A percentile compares a stretch with the other conserved stretches of the same genome.
Conservation (phyloP, 768 basidiomycete species). For the Erythrobasidium yunnanense region DNA sequence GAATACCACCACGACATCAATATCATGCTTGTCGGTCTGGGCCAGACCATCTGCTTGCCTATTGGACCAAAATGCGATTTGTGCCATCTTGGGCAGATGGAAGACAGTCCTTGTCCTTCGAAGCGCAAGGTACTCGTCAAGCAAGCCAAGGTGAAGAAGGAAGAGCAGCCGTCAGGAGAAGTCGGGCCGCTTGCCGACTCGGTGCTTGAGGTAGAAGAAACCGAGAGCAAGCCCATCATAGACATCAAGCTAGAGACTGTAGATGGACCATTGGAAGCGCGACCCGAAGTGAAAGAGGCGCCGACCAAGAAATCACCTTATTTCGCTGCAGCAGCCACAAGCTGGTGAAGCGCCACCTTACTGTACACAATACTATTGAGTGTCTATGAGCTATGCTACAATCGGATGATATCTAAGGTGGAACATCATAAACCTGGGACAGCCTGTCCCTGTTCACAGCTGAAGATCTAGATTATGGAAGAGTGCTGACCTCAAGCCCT, state of each 20-base stretch:
- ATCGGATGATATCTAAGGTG: too few species aligned
- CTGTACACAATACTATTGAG: too few species aligned
- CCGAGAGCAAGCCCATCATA: not conserved
- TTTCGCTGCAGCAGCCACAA: too few species aligned
- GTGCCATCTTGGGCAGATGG: constrained; percentile 28
- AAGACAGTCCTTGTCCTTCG: constrained; percentile 27
- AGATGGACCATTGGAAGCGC: not conserved
- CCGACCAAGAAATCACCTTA: not conserved
- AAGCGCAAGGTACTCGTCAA: constrained; percentile 27
- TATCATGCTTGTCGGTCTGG: constrained; percentile 38
- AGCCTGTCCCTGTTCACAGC: too few species aligned
- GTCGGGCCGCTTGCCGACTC: constrained; percentile 8
- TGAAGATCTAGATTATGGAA: too few species aligned
- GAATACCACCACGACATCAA: constrained; percentile 34
- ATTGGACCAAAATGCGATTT: constrained; percentile 31
- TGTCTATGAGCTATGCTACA: too few species aligned
- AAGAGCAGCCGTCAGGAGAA: constrained; percentile 1
- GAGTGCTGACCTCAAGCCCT: too few species aligned
- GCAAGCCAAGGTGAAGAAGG: constrained; percentile 24
- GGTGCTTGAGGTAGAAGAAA: constrained; percentile 5
- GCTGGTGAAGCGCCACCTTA: too few species aligned
- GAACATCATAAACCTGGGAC: too few species aligned
- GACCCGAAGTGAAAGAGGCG: too few species aligned
- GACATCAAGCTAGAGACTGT: constrained; percentile 10
- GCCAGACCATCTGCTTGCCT: constrained; percentile 36